These are phyloP conservation scores for Mycena belliarum DNA, from an alignment of 768 basidiomycete genomes.

Conservation along the genomic window DNA sequence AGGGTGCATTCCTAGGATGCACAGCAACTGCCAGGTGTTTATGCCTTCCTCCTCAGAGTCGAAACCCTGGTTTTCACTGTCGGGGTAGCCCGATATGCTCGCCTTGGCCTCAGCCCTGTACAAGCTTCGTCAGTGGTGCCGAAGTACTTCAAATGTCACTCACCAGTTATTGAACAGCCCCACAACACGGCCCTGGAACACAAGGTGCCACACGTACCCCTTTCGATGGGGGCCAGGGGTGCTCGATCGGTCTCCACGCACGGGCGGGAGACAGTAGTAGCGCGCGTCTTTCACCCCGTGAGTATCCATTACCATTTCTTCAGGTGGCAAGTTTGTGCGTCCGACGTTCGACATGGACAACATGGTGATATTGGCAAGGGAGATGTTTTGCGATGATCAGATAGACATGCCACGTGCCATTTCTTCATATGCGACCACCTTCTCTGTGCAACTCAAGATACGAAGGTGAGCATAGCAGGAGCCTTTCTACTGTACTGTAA, in stretches of 20 bases:
- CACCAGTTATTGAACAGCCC: background rate
- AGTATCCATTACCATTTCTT: background rate
- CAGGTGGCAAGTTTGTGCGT: background rate
- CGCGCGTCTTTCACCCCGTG: background rate
- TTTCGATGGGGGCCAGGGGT: background rate
- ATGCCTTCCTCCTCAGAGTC: background rate
- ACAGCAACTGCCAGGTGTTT: background rate
- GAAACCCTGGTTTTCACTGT: background rate
- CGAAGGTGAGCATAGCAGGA: too few species aligned
- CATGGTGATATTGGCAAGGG: background rate
- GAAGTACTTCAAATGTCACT: background rate
- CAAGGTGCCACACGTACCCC: background rate
- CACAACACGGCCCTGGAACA: background rate
- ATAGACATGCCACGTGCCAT: background rate
- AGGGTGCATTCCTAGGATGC: background rate
- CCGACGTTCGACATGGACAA: background rate
- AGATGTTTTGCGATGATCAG: background rate
- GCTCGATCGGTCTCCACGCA: background rate
- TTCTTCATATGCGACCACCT: too few species aligned
- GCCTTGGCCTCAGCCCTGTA: background rate
- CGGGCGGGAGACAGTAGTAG: background rate
- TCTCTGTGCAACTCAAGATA: too few species aligned
- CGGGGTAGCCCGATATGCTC: background rate
- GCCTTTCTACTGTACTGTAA: too few species aligned
- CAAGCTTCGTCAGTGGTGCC: too few species aligned